Percentiles rank a stretch among this genome's conserved stretches.
Conservation (phyloP, 2,329 filamentous ascomycete genomes). For the Colletotrichum costaricense region DNA sequence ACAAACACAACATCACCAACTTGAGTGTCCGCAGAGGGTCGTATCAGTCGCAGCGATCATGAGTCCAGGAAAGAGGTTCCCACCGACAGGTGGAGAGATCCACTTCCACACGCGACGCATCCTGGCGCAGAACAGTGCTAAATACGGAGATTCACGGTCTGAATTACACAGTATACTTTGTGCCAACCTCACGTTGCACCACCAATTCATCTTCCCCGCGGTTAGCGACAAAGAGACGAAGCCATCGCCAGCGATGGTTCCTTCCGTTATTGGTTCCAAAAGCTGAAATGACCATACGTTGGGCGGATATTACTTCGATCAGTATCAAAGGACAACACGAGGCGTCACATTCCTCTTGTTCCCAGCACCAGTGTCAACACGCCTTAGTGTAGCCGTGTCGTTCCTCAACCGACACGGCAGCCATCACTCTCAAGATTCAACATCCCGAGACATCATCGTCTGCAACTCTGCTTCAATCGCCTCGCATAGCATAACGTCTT, state of each 20-base stretch:
- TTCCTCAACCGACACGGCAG: background rate
- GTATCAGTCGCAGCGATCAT: background rate
- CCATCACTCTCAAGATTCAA: conserved; percentile 4
- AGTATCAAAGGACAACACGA: background rate
- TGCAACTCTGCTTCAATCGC: background rate
- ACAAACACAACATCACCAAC: background rate
- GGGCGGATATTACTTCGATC: background rate
- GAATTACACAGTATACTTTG: background rate
- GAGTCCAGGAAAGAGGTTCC: conserved; percentile 2
- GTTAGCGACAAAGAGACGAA: conserved; percentile 13
- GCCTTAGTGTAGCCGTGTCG: background rate
- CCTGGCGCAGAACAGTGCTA: background rate
- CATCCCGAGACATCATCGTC: conserved; percentile 10
- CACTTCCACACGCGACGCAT: conserved; percentile 7
- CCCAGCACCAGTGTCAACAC: background rate
- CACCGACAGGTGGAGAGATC: background rate
- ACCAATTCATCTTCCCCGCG: background rate
- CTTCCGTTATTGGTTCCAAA: background rate
- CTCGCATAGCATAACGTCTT: background rate
- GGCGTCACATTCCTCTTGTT: background rate
- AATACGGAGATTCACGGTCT: accelerated
- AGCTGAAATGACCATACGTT: background rate
- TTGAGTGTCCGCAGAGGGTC: background rate
- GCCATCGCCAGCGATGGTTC: background rate
- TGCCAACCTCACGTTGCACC: background rate